These are phyloP conservation scores for Dryas integrifolia DNA, from an alignment of 331 rosid genomes.

Conservation along the genomic window DNA sequence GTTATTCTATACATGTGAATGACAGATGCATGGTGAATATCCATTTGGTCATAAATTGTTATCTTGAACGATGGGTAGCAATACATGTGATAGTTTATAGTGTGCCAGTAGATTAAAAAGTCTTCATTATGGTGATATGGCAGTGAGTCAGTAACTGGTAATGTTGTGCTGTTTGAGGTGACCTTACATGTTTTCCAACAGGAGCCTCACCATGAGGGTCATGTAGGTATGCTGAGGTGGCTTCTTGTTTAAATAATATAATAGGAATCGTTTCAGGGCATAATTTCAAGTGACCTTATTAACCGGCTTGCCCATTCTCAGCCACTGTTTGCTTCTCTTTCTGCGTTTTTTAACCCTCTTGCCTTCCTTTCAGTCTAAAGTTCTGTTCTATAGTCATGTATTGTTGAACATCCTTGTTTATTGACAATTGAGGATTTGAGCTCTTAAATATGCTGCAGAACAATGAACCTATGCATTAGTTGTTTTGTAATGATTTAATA, in stretches of 20 bases:
- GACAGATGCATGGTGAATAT: not conserved
- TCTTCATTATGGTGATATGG: not conserved
- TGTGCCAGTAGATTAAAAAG: not conserved
- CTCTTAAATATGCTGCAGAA: not conserved
- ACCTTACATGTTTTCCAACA: not conserved
- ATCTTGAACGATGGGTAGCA: not conserved
- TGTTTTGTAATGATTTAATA: not conserved
- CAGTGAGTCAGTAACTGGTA: not conserved
- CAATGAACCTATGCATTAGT: not conserved
- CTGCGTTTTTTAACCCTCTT: not conserved
- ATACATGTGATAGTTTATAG: not conserved
- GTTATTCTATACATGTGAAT: not conserved
- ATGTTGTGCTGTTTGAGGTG: not conserved
- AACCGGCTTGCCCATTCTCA: not conserved
- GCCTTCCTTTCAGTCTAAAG: not conserved
- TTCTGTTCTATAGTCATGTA: not conserved
- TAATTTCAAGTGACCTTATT: not conserved
- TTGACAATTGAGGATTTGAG: not conserved
- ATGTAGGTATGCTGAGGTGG: not conserved
- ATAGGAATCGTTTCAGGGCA: not conserved
- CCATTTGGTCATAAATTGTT: not conserved
- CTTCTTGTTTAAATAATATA: not conserved
- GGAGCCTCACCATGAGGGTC: not conserved
- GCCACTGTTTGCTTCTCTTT: not conserved
- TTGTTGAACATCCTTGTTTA: not conserved